phyloP scores from a whole-genome alignment of 2,329 filamentous ascomycete species.

The Phialophora chinensis region DNA sequence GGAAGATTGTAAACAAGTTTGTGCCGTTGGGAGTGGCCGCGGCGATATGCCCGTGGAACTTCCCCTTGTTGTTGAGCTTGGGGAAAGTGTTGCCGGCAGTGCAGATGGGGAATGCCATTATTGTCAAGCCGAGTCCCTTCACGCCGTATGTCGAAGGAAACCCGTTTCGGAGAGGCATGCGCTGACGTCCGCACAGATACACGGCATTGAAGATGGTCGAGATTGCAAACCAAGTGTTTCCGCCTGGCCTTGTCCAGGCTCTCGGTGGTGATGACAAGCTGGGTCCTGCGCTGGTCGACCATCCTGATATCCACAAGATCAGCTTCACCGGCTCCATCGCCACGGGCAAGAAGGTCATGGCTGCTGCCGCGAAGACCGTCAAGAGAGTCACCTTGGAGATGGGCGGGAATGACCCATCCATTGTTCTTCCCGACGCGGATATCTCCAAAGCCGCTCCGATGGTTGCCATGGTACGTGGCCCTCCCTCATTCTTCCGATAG shows the following conservation, averaged over 20 bases:
- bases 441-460: slow-evolving; percentile 57
- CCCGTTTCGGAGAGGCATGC: neutral
- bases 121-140: slow-evolving; percentile 60
- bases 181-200: slow-evolving; percentile 22
- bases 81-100: slow-evolving; percentile 63
- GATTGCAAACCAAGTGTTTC: slow-evolving; percentile 63
- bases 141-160: slow-evolving; percentile 28
- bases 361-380: slow-evolving; percentile 59
- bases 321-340: slow-evolving; percentile 66
- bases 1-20: slow-evolving; percentile 51
- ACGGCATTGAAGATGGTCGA: slow-evolving; percentile 62
- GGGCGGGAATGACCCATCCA: slow-evolving; percentile 66
- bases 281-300: slow-evolving; percentile 62
- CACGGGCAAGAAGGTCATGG: slow-evolving; percentile 65
- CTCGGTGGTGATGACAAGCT: slow-evolving; percentile 66
- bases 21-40: slow-evolving; percentile 55
- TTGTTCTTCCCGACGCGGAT: slow-evolving; percentile 64
- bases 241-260: slow-evolving; percentile 66
- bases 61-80: slow-evolving; percentile 51
- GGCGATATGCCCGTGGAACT: slow-evolving; percentile 57
- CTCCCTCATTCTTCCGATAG: neutral
- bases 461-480: slow-evolving; percentile 48
- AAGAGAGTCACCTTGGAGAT: slow-evolving; percentile 68
- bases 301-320: slow-evolving; percentile 66
- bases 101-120: slow-evolving; percentile 62